phyloP scores from a whole-genome alignment of 106 monocot species.

The Dendrobium catenatum region DNA sequence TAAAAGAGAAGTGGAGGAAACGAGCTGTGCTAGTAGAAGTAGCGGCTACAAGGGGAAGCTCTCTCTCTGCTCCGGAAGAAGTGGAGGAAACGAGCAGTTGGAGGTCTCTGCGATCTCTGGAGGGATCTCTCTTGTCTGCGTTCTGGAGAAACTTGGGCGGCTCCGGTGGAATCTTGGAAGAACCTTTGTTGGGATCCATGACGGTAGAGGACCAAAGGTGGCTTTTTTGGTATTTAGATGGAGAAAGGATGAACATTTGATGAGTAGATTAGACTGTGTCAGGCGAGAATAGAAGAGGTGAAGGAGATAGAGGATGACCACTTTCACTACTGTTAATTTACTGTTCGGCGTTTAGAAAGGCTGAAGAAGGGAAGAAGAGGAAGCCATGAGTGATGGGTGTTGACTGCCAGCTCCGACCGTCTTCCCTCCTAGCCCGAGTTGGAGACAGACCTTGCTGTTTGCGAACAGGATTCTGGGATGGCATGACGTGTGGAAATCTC shows the following conservation, averaged over 20 bases:
- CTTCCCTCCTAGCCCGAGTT: no score
- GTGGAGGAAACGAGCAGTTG: background rate
- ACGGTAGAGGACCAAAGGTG: background rate
- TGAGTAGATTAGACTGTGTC: background rate
- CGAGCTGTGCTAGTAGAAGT: background rate
- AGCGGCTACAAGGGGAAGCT: background rate
- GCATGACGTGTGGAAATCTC: no score
- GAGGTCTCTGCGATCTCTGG: background rate
- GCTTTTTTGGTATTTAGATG: background rate
- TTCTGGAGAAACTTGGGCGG: conserved; percentile 5
- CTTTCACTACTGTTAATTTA: background rate
- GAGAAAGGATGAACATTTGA: background rate
- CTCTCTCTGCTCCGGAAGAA: background rate
- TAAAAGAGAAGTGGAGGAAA: no score
- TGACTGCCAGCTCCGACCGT: background rate
- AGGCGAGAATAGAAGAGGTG: background rate
- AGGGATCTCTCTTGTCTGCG: background rate
- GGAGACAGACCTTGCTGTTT: no score
- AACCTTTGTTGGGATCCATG: conserved; percentile 1
- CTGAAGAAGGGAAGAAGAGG: background rate
- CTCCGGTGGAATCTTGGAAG: conserved; percentile 1
- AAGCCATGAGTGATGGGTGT: background rate
- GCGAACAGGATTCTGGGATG: no score
- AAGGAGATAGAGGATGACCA: background rate
- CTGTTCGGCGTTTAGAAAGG: background rate